These are phyloP conservation scores for Brettanomyces bruxellensis DNA, from an alignment of 805 yeast genomes.

Conservation along the genomic window DNA sequence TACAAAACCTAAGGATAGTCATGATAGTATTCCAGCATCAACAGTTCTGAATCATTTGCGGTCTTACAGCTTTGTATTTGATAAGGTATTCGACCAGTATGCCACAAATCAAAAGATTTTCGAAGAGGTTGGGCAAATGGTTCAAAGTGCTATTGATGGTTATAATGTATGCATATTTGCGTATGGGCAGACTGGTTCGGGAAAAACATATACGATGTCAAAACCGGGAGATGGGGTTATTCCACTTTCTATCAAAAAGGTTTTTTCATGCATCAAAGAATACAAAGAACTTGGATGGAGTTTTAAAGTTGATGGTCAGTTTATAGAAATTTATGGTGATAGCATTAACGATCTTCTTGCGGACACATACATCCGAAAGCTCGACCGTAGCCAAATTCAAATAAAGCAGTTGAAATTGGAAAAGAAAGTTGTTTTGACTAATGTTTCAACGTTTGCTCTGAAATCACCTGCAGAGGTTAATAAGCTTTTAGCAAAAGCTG, in stretches of 20 bases:
- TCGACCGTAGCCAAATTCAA: conserved; percentile 39
- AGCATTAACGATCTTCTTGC: conserved; percentile 58
- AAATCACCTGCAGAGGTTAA: conserved; percentile 36
- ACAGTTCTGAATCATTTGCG: background rate
- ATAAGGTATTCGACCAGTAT: conserved; percentile 56
- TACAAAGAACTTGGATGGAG: conserved; percentile 52
- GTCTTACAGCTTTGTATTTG: conserved; percentile 51
- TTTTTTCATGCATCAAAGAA: conserved; percentile 47
- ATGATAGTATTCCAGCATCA: background rate
- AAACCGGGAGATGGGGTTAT: conserved; percentile 66
- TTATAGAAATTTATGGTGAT: conserved; percentile 87
- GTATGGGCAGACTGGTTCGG: conserved; percentile 95
- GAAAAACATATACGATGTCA: conserved; percentile 90
- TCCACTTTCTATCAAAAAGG: conserved; percentile 62
- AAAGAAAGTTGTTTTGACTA: conserved; percentile 52
- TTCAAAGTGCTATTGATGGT: conserved; percentile 84
- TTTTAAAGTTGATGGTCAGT: conserved; percentile 59
- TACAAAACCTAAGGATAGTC: conserved; percentile 1
- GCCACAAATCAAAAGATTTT: conserved; percentile 58
- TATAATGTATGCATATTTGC: conserved; percentile 90
- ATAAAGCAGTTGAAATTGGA: conserved; percentile 57
- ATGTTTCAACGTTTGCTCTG: conserved; percentile 42
- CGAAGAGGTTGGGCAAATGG: conserved; percentile 75
- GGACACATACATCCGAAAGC: conserved; percentile 13
- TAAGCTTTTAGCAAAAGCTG: conserved; percentile 43